These are phyloP conservation scores for Pichia sporocuriosa DNA, from an alignment of 805 yeast species.

Conservation along the genomic window DNA sequence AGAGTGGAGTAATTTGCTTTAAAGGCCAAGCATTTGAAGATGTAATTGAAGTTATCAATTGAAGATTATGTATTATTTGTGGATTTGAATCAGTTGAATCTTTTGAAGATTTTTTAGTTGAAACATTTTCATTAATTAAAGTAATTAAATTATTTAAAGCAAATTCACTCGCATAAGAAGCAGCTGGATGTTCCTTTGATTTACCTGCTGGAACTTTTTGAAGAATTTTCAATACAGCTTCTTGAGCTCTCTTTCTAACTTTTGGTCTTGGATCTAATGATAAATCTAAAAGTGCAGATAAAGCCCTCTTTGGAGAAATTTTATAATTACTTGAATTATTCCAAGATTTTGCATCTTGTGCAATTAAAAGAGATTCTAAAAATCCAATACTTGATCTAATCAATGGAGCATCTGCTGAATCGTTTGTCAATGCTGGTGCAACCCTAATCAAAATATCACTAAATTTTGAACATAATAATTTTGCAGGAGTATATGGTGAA, in stretches of 20 bases:
- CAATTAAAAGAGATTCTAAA: conserved; percentile 67
- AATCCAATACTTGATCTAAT: conserved; percentile 81
- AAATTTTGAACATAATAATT: conserved; percentile 66
- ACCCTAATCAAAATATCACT: conserved; percentile 69
- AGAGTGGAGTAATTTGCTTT: conserved; percentile 57
- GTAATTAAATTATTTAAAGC: conserved; percentile 50
- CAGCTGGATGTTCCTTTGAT: conserved; percentile 68
- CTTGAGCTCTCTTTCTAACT: conserved; percentile 91
- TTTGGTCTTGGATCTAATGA: conserved; percentile 89
- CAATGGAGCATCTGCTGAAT: conserved; percentile 70
- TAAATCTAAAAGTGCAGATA: conserved; percentile 69
- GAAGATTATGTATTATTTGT: conserved; percentile 66
- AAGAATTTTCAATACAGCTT: conserved; percentile 66
- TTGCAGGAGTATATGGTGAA: conserved; percentile 64
- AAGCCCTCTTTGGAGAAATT: conserved; percentile 73
- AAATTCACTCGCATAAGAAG: conserved; percentile 61
- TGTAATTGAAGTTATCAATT: conserved; percentile 65
- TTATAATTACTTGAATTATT: conserved; percentile 40
- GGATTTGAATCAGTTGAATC: conserved; percentile 41
- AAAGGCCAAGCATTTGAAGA: conserved; percentile 80
- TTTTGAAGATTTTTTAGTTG: conserved; percentile 21
- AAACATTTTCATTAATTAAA: conserved; percentile 35
- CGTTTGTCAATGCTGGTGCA: conserved; percentile 71
- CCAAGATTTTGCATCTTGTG: conserved; percentile 84
- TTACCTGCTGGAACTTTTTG: conserved; percentile 65